Conservation (phyloP, 2,329 filamentous ascomycete genomes). For the Microcyclosporella mali region DNA sequence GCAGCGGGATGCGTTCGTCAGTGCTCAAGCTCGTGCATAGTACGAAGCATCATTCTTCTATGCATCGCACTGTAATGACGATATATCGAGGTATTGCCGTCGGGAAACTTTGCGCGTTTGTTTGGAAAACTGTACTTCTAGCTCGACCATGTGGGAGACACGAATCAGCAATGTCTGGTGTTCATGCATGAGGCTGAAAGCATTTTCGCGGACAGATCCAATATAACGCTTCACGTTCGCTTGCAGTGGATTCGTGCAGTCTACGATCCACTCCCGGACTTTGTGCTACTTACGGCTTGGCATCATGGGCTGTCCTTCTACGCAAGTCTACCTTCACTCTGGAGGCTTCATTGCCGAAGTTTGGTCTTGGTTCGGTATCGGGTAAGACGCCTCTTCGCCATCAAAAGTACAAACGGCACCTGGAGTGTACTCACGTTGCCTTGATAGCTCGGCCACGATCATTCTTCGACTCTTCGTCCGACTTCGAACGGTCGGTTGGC, state of each 20-base stretch:
- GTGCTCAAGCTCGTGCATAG: too few species aligned
- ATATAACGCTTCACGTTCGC: too few species aligned
- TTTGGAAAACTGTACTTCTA: not conserved
- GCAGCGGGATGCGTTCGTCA: too few species aligned
- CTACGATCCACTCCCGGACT: too few species aligned
- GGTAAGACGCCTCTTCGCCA: not conserved
- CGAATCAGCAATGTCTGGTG: too few species aligned
- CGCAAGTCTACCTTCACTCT: conserved; percentile 7
- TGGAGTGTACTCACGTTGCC: not conserved
- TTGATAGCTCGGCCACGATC: conserved; percentile 28
- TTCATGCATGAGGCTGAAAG: too few species aligned
- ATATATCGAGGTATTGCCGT: not conserved
- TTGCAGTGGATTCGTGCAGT: too few species aligned
- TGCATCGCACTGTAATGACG: not conserved
- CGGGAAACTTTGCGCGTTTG: not conserved
- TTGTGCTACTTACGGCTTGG: too few species aligned
- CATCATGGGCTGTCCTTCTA: conserved; percentile 12
- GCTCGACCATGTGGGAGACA: too few species aligned
- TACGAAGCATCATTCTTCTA: too few species aligned
- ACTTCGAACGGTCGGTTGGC: conserved; percentile 34
- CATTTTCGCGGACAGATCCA: not conserved
- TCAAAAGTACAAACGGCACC: not conserved
- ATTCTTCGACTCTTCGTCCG: conserved; percentile 32
- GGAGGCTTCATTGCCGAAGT: conserved; percentile 6
- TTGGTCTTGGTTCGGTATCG: conserved; percentile 10